phyloP scores from a whole-genome alignment of 371 early-diverging fungal species.

The Choanephora cucurbitarum region DNA sequence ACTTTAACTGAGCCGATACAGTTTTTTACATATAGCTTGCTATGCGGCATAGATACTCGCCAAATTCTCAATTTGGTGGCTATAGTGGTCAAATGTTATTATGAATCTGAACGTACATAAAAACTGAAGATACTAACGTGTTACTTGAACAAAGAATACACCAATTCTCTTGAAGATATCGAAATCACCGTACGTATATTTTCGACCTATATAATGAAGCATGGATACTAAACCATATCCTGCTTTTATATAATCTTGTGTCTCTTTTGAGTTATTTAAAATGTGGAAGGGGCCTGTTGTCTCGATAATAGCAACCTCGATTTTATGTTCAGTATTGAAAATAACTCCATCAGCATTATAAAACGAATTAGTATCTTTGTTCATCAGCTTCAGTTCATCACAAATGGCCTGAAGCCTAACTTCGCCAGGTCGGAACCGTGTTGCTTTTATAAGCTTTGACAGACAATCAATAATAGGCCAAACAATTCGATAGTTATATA shows the following conservation, averaged over 20 bases:
- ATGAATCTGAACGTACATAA: too few relatives aligned
- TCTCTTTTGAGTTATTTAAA: neutral
- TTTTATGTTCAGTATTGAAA: neutral
- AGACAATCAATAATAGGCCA: too few relatives aligned
- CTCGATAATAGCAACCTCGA: neutral
- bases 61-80: too few relatives aligned
- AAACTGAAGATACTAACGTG: too few relatives aligned
- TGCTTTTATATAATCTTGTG: constrained; percentile 8
- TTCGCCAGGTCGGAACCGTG: too few relatives aligned
- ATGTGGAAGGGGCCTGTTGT: neutral
- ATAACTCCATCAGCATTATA: constrained; percentile 4
- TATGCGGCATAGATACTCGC: too few relatives aligned
- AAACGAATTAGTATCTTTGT: neutral
- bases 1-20: too few relatives aligned
- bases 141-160: constrained; percentile 9
- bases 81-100: too few relatives aligned
- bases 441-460: too few relatives aligned
- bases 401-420: neutral
- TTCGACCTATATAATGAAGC: constrained; percentile 7
- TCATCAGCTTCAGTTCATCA: neutral
- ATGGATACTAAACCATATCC: constrained; percentile 11
- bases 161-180: constrained; percentile 14
- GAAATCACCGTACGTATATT: constrained; percentile 11
- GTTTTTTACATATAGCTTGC: too few relatives aligned
- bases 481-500: too few relatives aligned